Conservation (phyloP, 2,329 filamentous ascomycete genomes). For the Trichoderma brevicompactum region DNA sequence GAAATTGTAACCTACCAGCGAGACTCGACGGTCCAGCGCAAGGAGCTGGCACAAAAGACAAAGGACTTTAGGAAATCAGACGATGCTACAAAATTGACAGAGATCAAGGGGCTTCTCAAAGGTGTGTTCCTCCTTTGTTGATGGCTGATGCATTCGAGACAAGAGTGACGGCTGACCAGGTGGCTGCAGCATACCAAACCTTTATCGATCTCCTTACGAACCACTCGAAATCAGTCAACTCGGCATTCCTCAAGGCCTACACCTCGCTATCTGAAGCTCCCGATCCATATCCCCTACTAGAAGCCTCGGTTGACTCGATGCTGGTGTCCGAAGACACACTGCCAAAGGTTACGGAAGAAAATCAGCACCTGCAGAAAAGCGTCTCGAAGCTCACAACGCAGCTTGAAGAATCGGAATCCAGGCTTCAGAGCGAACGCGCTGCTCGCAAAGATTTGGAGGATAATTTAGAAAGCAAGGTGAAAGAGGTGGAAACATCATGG, state of each 20-base stretch:
- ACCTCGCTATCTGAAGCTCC: slow-evolving; percentile 93
- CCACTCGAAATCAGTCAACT: slow-evolving; percentile 92
- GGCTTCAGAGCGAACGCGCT: slow-evolving; percentile 76
- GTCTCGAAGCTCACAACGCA: slow-evolving; percentile 76
- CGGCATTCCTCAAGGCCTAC: slow-evolving; percentile 90
- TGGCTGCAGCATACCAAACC: slow-evolving; percentile 79
- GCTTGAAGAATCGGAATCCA: slow-evolving; percentile 79
- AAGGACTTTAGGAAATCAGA: slow-evolving; percentile 97
- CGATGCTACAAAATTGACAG: slow-evolving; percentile 80
- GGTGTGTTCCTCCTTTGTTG: slow-evolving; percentile 51
- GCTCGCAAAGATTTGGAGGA: slow-evolving; percentile 77
- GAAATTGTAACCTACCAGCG: slow-evolving; percentile 92
- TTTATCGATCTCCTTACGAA: slow-evolving; percentile 97
- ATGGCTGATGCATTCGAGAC: background rate
- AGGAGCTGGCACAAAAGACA: slow-evolving; percentile 97
- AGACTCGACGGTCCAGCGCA: slow-evolving; percentile 93
- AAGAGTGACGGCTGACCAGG: background rate
- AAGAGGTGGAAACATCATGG: slow-evolving; percentile 91
- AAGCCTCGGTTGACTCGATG: slow-evolving; percentile 93
- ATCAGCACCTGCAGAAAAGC: slow-evolving; percentile 80
- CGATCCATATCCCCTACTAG: slow-evolving; percentile 93
- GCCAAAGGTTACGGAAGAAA: slow-evolving; percentile 87
- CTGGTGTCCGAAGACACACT: slow-evolving; percentile 90
- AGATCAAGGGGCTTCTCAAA: slow-evolving; percentile 89
- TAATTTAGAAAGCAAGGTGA: slow-evolving; percentile 76